Percentiles rank a stretch among this genome's conserved stretches.
phyloP scores from a whole-genome alignment of 768 basidiomycete genomes.

The Lentinula sp. region DNA sequence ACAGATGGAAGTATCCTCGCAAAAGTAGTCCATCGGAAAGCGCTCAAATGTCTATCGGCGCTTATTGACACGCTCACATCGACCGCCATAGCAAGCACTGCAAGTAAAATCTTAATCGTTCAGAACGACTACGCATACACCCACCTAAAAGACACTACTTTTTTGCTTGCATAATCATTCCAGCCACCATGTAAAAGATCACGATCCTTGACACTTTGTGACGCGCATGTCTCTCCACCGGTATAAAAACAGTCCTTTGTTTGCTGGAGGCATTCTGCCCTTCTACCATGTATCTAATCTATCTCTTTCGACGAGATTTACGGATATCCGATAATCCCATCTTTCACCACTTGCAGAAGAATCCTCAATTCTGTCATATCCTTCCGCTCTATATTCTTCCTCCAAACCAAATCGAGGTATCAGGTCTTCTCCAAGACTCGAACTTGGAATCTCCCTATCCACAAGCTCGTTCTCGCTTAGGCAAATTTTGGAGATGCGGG shows the following conservation, averaged over 20 bases:
- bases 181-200: no score
- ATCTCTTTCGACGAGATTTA: slow-evolving; percentile 16
- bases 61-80: no score
- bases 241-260: no score
- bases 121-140: no score
- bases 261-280: not conserved
- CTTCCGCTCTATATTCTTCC: slow-evolving; percentile 35
- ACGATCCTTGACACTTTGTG: no score
- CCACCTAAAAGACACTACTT: no score
- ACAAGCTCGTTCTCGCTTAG: slow-evolving; percentile 15
- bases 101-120: no score
- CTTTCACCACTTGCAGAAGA: slow-evolving; percentile 3
- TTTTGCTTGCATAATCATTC: no score
- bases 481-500: slow-evolving; percentile 13
- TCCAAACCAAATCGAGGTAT: slow-evolving; percentile 28
- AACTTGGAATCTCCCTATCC: slow-evolving; percentile 15
- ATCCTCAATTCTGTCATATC: slow-evolving; percentile 13
- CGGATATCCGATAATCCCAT: slow-evolving; percentile 9
- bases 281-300: slow-evolving; percentile 10
- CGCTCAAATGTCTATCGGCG: no score
- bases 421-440: slow-evolving; percentile 15
- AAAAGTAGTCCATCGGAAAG: no score
- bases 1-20: no score
- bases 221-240: not conserved
- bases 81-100: no score